Evolutionary conservation across 108 stramenopile species (phyloP), one percentile per base, ranked within the genome.

Genomic region (Nitzschia inconspicua): DNA sequence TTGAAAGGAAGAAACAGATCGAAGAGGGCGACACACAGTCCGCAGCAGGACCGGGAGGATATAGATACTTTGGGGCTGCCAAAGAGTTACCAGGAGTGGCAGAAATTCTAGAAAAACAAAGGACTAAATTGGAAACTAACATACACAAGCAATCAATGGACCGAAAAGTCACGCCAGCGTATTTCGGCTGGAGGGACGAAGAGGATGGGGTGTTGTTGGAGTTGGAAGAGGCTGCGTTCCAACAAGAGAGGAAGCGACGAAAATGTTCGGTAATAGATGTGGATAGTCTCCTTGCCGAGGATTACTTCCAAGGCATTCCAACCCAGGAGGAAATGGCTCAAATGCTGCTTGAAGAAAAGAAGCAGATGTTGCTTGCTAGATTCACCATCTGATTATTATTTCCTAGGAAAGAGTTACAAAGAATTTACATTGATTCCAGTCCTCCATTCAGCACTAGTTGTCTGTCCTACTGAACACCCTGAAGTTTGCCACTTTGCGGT

Each of bases 1-100:
- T 84, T 35, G 96, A 93, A 36, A 42, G 74, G 57, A 69, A 77
- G 47, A 75, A 85, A 13, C 82, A 78, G 62, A 47, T 84, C 24
- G 88, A 91, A 57, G 86, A 81, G 36, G 90, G 73, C 8, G 75
- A 60, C 54, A 16, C 58, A 0, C 69, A 70, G 51, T 54, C 37
- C n/a, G 3, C 37, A 31, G 53, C 34, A 18, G 84, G 91, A 24
- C 16, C 79, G 31, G 75, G 82, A 13, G 91, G 90, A 20, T 98
- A 98, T 68, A 75, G 80, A 37, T 98, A 98, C 52, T 98, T 93
- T 74, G 97, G 97, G 41, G 94, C 93, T 5, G 95, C 96, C 24
- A 94, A 91, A 66, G 89, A 94, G 32, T 65, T 98, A 35, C 97
- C 97, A 13, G 95, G 95, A 5, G 95, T 98, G 26, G 78, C 85